Percentiles rank a stretch among this genome's conserved stretches.
These are phyloP conservation scores for Colletotrichum agaves DNA, from an alignment of 2,329 filamentous ascomycete species.

Conservation along the genomic window DNA sequence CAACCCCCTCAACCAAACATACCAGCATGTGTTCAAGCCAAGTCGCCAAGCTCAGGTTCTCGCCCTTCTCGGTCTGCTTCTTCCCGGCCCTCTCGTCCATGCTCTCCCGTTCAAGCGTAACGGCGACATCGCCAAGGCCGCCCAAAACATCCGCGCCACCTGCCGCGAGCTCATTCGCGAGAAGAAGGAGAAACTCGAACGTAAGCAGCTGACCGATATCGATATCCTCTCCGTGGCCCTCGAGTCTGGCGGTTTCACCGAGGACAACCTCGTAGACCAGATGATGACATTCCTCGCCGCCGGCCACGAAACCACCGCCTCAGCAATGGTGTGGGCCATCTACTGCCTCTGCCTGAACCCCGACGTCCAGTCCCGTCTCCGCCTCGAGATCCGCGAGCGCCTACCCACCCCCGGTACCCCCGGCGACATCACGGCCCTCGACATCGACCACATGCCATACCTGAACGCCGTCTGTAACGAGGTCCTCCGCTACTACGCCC, in stretches of 20 bases:
- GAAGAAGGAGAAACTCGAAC: slow-evolving; percentile 69
- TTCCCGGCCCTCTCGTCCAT: slow-evolving; percentile 71
- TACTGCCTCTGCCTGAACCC: slow-evolving; percentile 76
- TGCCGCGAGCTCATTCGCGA: slow-evolving; percentile 75
- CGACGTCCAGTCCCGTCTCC: slow-evolving; percentile 72
- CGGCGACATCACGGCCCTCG: slow-evolving; percentile 58
- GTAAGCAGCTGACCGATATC: slow-evolving; percentile 62
- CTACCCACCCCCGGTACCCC: slow-evolving; percentile 62
- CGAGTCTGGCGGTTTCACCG: slow-evolving; percentile 77
- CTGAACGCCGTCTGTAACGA: slow-evolving; percentile 84
- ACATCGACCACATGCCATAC: slow-evolving; percentile 81
- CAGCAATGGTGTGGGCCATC: slow-evolving; percentile 79
- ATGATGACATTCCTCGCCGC: slow-evolving; percentile 91
- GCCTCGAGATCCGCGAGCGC: slow-evolving; percentile 71
- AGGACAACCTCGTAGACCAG: slow-evolving; percentile 86
- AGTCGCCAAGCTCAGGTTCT: slow-evolving; percentile 64
- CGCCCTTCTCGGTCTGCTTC: slow-evolving; percentile 67
- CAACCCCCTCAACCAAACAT: slow-evolving; percentile 68
- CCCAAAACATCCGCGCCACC: slow-evolving; percentile 69
- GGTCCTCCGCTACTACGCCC: slow-evolving; percentile 76
- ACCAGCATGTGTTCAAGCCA: slow-evolving; percentile 65
- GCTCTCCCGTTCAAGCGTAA: slow-evolving; percentile 78
- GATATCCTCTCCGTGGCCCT: slow-evolving; percentile 88
- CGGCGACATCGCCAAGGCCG: slow-evolving; percentile 67
- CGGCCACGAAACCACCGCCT: slow-evolving; percentile 82